Conservation (phyloP, 176 grass and related monocot species). For the Metroxylon sagu region DNA sequence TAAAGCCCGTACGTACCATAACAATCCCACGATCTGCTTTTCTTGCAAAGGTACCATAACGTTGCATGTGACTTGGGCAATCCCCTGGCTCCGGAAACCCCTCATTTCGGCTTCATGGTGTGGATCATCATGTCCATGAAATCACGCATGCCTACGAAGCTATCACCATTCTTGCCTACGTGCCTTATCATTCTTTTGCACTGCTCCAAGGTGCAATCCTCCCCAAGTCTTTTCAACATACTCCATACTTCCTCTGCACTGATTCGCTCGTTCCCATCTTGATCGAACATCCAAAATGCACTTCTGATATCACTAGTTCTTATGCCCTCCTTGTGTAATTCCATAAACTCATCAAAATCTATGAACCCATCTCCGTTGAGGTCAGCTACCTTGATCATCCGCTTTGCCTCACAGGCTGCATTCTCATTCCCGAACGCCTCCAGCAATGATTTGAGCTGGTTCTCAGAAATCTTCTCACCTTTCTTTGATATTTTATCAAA, state of each 20-base stretch:
- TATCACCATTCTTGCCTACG: slow-evolving; percentile 40
- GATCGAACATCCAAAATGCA: slow-evolving; percentile 60
- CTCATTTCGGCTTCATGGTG: slow-evolving; percentile 38
- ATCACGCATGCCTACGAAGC: slow-evolving; percentile 64
- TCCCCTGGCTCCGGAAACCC: too few relatives aligned
- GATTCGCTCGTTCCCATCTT: slow-evolving; percentile 44
- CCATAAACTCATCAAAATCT: slow-evolving; percentile 65
- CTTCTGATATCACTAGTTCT: slow-evolving; percentile 37
- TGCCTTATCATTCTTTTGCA: slow-evolving; percentile 50
- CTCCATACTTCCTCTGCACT: slow-evolving; percentile 42
- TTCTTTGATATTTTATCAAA: slow-evolving; percentile 37
- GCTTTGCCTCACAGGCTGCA: slow-evolving; percentile 11
- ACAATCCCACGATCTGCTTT: too few relatives aligned
- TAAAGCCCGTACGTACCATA: too few relatives aligned
- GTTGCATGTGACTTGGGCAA: too few relatives aligned
- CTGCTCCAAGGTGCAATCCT: slow-evolving; percentile 31
- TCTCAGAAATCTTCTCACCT: slow-evolving; percentile 17
- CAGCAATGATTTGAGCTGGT: slow-evolving; percentile 27
- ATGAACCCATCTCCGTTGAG: slow-evolving; percentile 41
- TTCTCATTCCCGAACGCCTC: slow-evolving; percentile 13
- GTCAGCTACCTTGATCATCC: slow-evolving; percentile 39
- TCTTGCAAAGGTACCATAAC: too few relatives aligned
- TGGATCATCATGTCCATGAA: slow-evolving; percentile 85
- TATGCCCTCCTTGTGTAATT: slow-evolving; percentile 59
- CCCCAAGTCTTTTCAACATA: slow-evolving; percentile 37